These are phyloP conservation scores for Jasminum sambac DNA, from an alignment of 257 asterid species.

Conservation along the genomic window DNA sequence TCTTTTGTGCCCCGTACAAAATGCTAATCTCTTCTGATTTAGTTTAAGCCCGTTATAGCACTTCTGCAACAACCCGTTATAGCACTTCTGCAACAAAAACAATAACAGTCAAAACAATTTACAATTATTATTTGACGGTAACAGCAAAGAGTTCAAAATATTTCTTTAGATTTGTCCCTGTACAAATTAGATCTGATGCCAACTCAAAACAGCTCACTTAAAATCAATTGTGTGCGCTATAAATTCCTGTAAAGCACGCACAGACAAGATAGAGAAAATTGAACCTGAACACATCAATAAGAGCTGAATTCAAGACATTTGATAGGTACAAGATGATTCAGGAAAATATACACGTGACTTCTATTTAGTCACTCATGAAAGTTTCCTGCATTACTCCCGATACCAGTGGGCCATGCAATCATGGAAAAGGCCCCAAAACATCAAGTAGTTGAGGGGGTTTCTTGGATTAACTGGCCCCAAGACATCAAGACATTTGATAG, in stretches of 20 bases:
- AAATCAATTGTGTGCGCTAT: not conserved
- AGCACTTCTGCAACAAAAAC: slow-evolving; percentile 43
- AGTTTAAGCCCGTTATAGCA: slow-evolving; percentile 31
- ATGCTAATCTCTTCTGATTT: slow-evolving; percentile 43
- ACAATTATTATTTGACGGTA: not conserved
- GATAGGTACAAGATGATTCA: not conserved
- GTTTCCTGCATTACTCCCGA: not conserved
- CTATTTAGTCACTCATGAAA: not conserved
- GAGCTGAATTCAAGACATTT: not conserved
- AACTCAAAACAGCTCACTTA: not conserved
- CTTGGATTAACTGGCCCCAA: too few relatives aligned
- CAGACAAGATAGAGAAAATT: not conserved
- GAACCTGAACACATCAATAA: not conserved
- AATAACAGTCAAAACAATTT: slow-evolving; percentile 17
- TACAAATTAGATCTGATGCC: not conserved
- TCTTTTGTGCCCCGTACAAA: slow-evolving; percentile 32
- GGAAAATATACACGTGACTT: not conserved
- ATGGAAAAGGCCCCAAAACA: too few relatives aligned
- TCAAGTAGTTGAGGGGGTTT: too few relatives aligned
- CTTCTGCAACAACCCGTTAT: slow-evolving; percentile 48
- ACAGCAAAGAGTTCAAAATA: not conserved
- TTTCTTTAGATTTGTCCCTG: not conserved
- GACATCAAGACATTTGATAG: not conserved
- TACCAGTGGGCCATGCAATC: not conserved
- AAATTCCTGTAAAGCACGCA: not conserved